These are phyloP conservation scores for Myrmaecium sp. DNA, from an alignment of 2,329 filamentous ascomycete genomes.

Conservation along the genomic window DNA sequence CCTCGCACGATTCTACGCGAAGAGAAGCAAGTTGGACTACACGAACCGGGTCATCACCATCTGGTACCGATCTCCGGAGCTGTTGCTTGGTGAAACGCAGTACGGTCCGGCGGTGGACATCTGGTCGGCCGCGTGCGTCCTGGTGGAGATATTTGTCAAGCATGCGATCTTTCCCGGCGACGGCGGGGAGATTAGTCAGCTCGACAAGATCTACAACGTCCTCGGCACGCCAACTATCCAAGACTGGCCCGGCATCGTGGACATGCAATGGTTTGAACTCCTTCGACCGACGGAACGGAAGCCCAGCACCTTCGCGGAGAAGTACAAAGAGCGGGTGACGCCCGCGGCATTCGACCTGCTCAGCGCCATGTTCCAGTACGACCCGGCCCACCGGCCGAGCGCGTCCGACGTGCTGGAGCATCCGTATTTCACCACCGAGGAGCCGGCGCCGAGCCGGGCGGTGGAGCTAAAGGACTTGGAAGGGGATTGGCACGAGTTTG, in stretches of 20 bases:
- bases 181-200: slow-evolving; percentile 84
- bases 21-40: slow-evolving; percentile 81
- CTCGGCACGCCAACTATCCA: slow-evolving; percentile 71
- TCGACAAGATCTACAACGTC: slow-evolving; percentile 91
- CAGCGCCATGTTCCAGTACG: slow-evolving; percentile 71
- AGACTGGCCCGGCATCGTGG: slow-evolving; percentile 79
- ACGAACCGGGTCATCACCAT: slow-evolving; percentile 98
- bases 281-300: slow-evolving; percentile 61
- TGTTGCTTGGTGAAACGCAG: slow-evolving; percentile 6
- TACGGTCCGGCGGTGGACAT: slow-evolving; percentile 28
- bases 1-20: slow-evolving; percentile 88
- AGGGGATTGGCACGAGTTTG: slow-evolving; percentile 97
- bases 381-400: slow-evolving; percentile 66
- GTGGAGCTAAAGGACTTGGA: slow-evolving; percentile 67
- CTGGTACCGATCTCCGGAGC: slow-evolving; percentile 36
- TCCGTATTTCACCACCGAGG: slow-evolving; percentile 72
- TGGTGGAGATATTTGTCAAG: slow-evolving; percentile 89
- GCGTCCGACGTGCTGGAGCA: slow-evolving; percentile 75
- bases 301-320: slow-evolving; percentile 62
- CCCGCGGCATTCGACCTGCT: slow-evolving; percentile 72
- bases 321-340: slow-evolving; percentile 62
- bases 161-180: slow-evolving; percentile 92
- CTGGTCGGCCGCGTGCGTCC: slow-evolving; percentile 93
- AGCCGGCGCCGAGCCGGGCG: slow-evolving; percentile 60
- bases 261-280: slow-evolving; percentile 95